Percentiles rank a stretch among this genome's conserved stretches.
These are phyloP conservation scores for Cytospora paraplurivora DNA, from an alignment of 2,329 filamentous ascomycete species.

Conservation along the genomic window DNA sequence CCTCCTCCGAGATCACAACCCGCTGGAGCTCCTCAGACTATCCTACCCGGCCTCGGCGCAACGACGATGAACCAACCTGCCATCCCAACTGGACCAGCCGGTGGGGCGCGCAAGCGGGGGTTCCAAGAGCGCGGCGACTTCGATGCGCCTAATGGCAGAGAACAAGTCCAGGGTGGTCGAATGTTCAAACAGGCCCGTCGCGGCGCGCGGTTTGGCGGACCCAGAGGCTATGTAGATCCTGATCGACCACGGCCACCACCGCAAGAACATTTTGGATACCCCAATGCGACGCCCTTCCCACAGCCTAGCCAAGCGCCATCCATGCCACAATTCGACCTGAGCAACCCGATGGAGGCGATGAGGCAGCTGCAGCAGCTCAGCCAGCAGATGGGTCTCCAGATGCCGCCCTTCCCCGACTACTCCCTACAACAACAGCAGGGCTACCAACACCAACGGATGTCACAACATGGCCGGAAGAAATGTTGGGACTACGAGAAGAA, in stretches of 20 bases:
- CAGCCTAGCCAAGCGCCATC: conserved; percentile 29
- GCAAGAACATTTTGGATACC: conserved; percentile 24
- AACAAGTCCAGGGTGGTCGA: conserved; percentile 44
- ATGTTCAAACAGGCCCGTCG: conserved; percentile 63
- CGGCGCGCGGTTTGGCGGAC: conserved; percentile 40
- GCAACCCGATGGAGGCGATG: conserved; percentile 63
- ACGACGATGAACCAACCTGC: background rate
- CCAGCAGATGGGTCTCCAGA: conserved; percentile 56
- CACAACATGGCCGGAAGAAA: conserved; percentile 42
- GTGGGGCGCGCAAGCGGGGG: conserved; percentile 50
- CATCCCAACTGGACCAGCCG: conserved; percentile 35
- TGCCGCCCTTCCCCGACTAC: conserved; percentile 46
- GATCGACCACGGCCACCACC: conserved; percentile 34
- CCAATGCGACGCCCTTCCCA: conserved; percentile 32
- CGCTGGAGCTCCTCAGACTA: conserved; percentile 17
- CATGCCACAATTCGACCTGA: conserved; percentile 57
- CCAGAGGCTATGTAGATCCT: conserved; percentile 27
- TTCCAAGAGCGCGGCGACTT: conserved; percentile 56
- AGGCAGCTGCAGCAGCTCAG: conserved; percentile 64
- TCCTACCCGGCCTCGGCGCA: conserved; percentile 3
- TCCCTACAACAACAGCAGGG: conserved; percentile 27
- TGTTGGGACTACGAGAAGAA: conserved; percentile 74
- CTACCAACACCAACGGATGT: conserved; percentile 29
- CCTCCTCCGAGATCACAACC: conserved; percentile 39
- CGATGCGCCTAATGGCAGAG: conserved; percentile 33